Evolutionary conservation across 352 stramenopile genomes (phyloP).

Genomic region (Globisporangium alternatum): DNA sequence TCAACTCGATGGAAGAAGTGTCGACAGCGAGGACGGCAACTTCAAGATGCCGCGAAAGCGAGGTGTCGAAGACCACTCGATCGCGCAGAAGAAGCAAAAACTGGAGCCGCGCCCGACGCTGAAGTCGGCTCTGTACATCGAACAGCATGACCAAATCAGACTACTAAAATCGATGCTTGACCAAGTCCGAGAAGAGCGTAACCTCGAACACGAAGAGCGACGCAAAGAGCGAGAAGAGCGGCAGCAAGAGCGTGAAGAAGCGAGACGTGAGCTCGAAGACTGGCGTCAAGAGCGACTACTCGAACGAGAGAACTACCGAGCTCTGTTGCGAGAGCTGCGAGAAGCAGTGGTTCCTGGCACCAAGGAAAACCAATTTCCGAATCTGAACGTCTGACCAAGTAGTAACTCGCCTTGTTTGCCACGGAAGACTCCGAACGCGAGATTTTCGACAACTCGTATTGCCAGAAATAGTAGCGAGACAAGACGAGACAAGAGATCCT

Average conservation of each 20-base stretch:
- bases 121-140: background rate
- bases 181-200: slow-evolving; percentile 3
- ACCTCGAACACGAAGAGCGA: background rate
- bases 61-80: background rate
- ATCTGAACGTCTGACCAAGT: background rate
- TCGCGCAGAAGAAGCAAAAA: background rate
- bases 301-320: background rate
- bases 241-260: background rate
- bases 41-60: background rate
- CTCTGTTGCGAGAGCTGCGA: background rate
- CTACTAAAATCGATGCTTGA: background rate
- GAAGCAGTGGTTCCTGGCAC: background rate
- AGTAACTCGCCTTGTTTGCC: background rate
- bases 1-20: background rate
- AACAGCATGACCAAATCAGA: background rate
- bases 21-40: background rate
- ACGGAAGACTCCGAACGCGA: background rate
- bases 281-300: background rate
- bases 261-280: background rate
- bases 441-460: background rate
- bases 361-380: background rate
- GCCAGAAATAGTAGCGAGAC: background rate
- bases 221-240: background rate
- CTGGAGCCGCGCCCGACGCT: background rate
- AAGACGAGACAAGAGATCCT: background rate